phyloP scores from a whole-genome alignment of 2,329 filamentous ascomycete genomes.

The Beauveria sp. region DNA sequence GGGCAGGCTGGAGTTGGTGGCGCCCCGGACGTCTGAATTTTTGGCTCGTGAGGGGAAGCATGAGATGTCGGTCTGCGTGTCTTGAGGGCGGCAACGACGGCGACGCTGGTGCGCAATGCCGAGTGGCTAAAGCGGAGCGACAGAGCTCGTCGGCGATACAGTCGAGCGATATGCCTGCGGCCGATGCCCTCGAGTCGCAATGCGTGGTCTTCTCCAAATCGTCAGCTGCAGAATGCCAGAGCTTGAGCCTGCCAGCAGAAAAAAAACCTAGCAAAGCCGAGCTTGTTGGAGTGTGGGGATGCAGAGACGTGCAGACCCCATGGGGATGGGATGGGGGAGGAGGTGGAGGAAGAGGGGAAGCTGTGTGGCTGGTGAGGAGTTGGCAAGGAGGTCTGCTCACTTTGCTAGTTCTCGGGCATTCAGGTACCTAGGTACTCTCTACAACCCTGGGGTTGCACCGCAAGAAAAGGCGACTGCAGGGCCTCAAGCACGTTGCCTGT shows the following conservation, averaged over 20 bases:
- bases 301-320: slow-evolving; percentile 9
- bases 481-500: neutral
- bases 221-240: neutral
- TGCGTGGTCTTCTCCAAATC: slow-evolving; percentile 8
- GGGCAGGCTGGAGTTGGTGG: neutral
- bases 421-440: neutral
- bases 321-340: slow-evolving; percentile 4
- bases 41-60: slow-evolving; percentile 9
- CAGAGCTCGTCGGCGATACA: neutral
- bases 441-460: neutral
- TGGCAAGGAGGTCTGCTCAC: neutral
- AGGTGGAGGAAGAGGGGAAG: slow-evolving; percentile 10
- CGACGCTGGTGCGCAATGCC: neutral
- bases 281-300: slow-evolving; percentile 11
- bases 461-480: neutral
- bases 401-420: neutral
- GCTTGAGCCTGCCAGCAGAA: neutral
- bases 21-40: neutral
- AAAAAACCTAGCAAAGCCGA: slow-evolving; percentile 7
- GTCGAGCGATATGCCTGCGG: neutral
- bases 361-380: neutral
- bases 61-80: slow-evolving; percentile 7
- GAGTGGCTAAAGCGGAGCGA: neutral
- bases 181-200: neutral
- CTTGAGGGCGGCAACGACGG: neutral